phyloP scores from a whole-genome alignment of 2,329 filamentous ascomycete species.

The Fusarium longipes region DNA sequence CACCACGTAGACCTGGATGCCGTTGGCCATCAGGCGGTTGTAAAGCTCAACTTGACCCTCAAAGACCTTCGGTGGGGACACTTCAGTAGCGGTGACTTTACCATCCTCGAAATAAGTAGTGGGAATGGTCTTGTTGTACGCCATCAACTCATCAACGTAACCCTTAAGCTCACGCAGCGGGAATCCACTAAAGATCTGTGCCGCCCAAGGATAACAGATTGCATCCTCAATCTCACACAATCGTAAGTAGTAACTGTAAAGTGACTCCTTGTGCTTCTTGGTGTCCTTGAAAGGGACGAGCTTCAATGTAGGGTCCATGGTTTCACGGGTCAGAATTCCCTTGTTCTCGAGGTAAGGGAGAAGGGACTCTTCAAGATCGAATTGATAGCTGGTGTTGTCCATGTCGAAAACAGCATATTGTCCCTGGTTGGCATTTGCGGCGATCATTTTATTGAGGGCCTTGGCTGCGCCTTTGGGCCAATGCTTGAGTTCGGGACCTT shows the following conservation, averaged over 20 bases:
- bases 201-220: slow-evolving; percentile 58
- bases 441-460: slow-evolving; percentile 53
- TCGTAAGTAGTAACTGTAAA: slow-evolving; percentile 59
- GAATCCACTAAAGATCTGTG: slow-evolving; percentile 56
- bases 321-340: slow-evolving; percentile 55
- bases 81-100: slow-evolving; percentile 43
- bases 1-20: slow-evolving; percentile 58
- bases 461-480: slow-evolving; percentile 53
- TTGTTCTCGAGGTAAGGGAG: slow-evolving; percentile 57
- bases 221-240: slow-evolving; percentile 56
- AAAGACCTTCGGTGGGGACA: slow-evolving; percentile 54
- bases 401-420: slow-evolving; percentile 58
- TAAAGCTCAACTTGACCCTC: slow-evolving; percentile 57
- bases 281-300: slow-evolving; percentile 58
- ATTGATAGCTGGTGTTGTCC: slow-evolving; percentile 59
- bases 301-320: slow-evolving; percentile 54
- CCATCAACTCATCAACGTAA: slow-evolving; percentile 61
- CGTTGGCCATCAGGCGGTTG: slow-evolving; percentile 56
- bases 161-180: slow-evolving; percentile 58
- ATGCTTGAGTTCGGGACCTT: slow-evolving; percentile 46
- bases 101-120: slow-evolving; percentile 53
- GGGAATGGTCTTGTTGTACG: slow-evolving; percentile 53
- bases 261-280: slow-evolving; percentile 52
- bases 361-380: slow-evolving; percentile 57
- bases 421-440: slow-evolving; percentile 52